phyloP scores from a whole-genome alignment of 768 basidiomycete genomes.

The Amyloporia xantha region DNA sequence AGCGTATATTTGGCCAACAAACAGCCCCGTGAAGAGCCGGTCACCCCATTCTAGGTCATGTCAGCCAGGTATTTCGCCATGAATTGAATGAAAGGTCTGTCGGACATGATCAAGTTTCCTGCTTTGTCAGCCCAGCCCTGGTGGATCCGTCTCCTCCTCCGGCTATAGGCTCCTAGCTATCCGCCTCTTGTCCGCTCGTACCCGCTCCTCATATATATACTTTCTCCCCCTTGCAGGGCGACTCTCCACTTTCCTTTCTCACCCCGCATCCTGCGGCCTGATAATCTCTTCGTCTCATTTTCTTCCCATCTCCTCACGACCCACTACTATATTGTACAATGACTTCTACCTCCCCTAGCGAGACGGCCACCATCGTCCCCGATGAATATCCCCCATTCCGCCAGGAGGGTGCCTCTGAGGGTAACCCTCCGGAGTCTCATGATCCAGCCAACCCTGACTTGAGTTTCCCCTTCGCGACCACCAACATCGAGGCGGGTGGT shows the following conservation, averaged over 20 bases:
- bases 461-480: slow-evolving; percentile 25
- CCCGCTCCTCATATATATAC: background rate
- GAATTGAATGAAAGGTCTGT: too few species aligned
- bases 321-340: background rate
- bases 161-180: background rate
- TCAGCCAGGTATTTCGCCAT: too few species aligned
- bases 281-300: background rate
- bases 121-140: background rate
- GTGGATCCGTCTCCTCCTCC: background rate
- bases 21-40: too few species aligned
- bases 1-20: too few species aligned
- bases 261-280: background rate
- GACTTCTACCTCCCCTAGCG: slow-evolving; percentile 1
- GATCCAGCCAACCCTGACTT: slow-evolving; percentile 19
- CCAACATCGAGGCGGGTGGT: slow-evolving; percentile 21
- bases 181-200: background rate
- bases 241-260: background rate
- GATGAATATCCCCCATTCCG: slow-evolving; percentile 1
- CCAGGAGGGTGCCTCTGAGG: background rate
- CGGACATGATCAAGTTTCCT: too few species aligned
- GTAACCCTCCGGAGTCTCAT: slow-evolving; percentile 9
- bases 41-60: too few species aligned
- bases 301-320: too few species aligned
- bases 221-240: background rate
- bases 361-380: slow-evolving; percentile 4